phyloP scores from a whole-genome alignment of 768 basidiomycete species.

The Rubroboletus satanas region DNA sequence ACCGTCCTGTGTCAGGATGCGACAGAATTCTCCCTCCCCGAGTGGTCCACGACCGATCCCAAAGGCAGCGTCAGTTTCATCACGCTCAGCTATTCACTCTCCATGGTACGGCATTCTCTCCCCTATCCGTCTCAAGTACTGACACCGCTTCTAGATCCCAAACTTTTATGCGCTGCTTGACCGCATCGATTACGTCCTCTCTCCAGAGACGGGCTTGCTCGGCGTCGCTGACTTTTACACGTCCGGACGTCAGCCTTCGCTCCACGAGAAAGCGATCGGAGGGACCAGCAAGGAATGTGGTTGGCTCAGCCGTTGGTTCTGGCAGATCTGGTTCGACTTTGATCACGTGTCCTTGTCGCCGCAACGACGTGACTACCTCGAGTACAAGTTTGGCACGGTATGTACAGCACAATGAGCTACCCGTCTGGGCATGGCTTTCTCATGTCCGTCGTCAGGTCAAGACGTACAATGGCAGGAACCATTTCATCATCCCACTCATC shows the following conservation, averaged over 20 bases:
- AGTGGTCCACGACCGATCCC: conserved; percentile 47
- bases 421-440: neutral
- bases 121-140: neutral
- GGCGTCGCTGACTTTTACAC: conserved; percentile 77
- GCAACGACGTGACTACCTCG: conserved; percentile 65
- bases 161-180: conserved; percentile 66
- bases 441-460: conserved; percentile 40
- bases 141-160: conserved; percentile 41
- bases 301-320: conserved; percentile 73
- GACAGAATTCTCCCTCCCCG: conserved; percentile 59
- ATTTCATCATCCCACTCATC: conserved; percentile 62
- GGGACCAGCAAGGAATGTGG: conserved; percentile 56
- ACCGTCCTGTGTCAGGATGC: conserved; percentile 72
- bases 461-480: conserved; percentile 69
- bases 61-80: conserved; percentile 54
- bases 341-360: conserved; percentile 53
- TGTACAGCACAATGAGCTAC: conserved; percentile 13
- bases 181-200: conserved; percentile 60
- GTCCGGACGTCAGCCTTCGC: conserved; percentile 49
- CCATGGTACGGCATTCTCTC: conserved; percentile 39
- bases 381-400: conserved; percentile 75
- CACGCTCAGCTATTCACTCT: conserved; percentile 55
- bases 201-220: conserved; percentile 54
- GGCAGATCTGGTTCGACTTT: conserved; percentile 69
- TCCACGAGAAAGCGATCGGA: conserved; percentile 60